These are phyloP conservation scores for Rubia balearica DNA, from an alignment of 305 asterid genomes.

Conservation along the genomic window DNA sequence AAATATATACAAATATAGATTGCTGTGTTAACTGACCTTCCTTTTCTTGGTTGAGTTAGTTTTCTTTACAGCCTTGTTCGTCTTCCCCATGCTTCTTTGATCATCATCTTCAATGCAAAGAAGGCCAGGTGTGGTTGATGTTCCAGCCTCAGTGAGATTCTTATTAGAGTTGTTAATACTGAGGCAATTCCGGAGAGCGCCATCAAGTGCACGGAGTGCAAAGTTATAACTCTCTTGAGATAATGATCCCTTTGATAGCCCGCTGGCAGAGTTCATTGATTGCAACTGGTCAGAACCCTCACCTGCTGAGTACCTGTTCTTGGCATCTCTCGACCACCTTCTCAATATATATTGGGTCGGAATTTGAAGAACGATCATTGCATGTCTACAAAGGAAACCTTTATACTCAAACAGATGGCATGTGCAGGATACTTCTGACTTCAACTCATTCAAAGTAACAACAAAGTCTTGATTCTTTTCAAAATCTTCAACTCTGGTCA, in stretches of 20 bases:
- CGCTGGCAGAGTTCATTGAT: conserved; percentile 72
- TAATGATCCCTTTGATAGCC: conserved; percentile 81
- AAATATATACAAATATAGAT: neutral
- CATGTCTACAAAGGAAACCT: conserved; percentile 94
- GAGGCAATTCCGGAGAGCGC: conserved; percentile 70
- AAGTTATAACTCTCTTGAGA: conserved; percentile 69
- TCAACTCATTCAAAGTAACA: conserved; percentile 60
- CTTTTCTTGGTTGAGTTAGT: conserved; percentile 62
- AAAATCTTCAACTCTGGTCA: conserved; percentile 61
- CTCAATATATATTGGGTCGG: conserved; percentile 77
- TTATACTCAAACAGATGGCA: conserved; percentile 80
- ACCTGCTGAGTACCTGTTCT: conserved; percentile 42
- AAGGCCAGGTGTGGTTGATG: conserved; percentile 68
- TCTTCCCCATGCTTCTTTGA: conserved; percentile 68
- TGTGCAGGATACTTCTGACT: conserved; percentile 73
- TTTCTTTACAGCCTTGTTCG: conserved; percentile 65
- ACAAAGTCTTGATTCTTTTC: conserved; percentile 64
- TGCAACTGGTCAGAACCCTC: conserved; percentile 65
- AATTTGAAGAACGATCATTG: conserved; percentile 83
- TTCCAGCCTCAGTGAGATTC: conserved; percentile 66
- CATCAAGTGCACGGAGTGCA: conserved; percentile 67
- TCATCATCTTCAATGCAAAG: conserved; percentile 77
- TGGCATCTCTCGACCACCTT: conserved; percentile 93
- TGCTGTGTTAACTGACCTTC: conserved; percentile 49
- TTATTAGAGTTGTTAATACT: conserved; percentile 62